Evolutionary conservation across 257 asterid genomes (phyloP), one percentile per base, ranked within the genome.

Genomic region (Gentiana straminea): DNA sequence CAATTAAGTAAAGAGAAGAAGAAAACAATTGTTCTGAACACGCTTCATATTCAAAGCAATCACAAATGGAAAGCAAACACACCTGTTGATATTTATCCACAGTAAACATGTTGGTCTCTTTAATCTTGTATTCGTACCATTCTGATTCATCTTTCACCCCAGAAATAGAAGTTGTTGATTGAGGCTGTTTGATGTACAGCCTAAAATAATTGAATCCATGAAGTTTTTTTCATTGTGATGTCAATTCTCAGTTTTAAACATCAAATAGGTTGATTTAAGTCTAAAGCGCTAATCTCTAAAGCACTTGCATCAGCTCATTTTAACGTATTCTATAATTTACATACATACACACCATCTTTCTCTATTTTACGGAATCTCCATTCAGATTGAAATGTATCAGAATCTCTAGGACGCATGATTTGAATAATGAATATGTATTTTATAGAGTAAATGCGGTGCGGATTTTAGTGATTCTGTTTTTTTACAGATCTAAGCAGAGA

Each of bases 21-120:
- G 34, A 47, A 49, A 24, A 24, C 45, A 59, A 49, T 12, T 34
- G 41, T 53, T 61, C 59, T 52, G 53, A 33, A 55, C 52, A 33
- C 4, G 5, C 75, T 62, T 24, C 24, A 24, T 24, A 24, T 24
- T 24, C 24, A 24, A 24, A 65, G 43, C 37, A 34, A 54, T 47
- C 49, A 49, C 46, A 62, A 56, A 59, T 37, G 53, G 33, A 46
- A 58, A 68, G 70, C 67, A 58, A 55, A 64, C 78, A 78, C 73
- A 84, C 98, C 93, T 91, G 98, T 75, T 91, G 98, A 79, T 91
- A 91, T 72, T 91, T 91, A 68, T 91, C 96, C 65, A 82, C 95
- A 0, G 98, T 91, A 71, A 91, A 91, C 85, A 91, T 78, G 79
- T 91, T 91, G 64, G 86, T 79, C 75, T 91, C 98, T 69, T 91